Base-by-base conservation (phyloP, 371 early-diverging fungal genomes). In the Parasitella parasitica region DNA sequence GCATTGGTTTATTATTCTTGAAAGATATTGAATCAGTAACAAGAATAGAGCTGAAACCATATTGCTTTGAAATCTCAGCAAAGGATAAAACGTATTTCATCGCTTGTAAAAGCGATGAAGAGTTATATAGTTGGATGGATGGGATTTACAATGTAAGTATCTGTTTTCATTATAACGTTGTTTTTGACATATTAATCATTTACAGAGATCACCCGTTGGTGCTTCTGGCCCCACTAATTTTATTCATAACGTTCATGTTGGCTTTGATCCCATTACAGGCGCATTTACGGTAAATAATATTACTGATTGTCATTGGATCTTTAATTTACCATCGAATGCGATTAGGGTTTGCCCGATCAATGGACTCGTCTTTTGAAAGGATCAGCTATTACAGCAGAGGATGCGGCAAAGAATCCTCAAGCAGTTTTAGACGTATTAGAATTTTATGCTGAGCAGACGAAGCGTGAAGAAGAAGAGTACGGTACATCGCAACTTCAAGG, bases 391-490 rank as follows among this genome's bases (percentile, higher is more conserved):
- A 94, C 96, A 28, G 88, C 94, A 67, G 96, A 97, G 71, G 98
- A 97, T 73, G 95, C 94, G 59, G 88, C 91, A 49, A 94, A 93
- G 78, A 94, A 97, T 71, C 98, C 98, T 9, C 96, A 96, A 72
- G 96, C 97, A n/a, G 97, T 98, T 48, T 75, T 97, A 39, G 97
- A 97, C 67, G 97, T 96, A 26, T 82, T 97, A 39, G 96, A 96
- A 69, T 98, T 97, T 73, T 98, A 97, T 77, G 94, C 97, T 13
- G 94, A 93, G 70, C 85, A 87, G 63, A 83, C 84, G 36, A 77
- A 81, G 58, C 66, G 81, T 22, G 83, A 86, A 57, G 75, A 77
- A 54, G 80, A 76, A 43, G 78, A 76, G 49, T 81, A 81, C 56
- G 84, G 76, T 35, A 70, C 64, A n/a, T 71, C 64, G 27, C 58